Evolutionary conservation across 441 rosid species (phyloP), one percentile per base, ranked within the genome.

Genomic region (Aleurites moluccanus): DNA sequence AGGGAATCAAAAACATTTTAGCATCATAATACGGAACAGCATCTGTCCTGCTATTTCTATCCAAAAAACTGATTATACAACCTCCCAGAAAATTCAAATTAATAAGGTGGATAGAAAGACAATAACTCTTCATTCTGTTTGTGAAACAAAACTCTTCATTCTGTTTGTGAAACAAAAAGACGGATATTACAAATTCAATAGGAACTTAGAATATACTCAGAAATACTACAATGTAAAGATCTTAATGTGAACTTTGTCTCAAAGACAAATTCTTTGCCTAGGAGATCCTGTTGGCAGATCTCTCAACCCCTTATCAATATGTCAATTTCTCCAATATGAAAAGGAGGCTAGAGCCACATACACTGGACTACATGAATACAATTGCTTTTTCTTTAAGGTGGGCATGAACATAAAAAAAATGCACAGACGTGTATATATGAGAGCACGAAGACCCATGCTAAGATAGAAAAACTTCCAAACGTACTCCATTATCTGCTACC

Each of bases 301-400:
- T 14, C 23, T 53, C 44, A 20, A 13, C 57, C 4, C 47, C 57
- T 28, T 49, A 16, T 27, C 60, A 28, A 35, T 16, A 53, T 28
- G 44, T 50, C 38, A 68, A 40, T 38, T 70, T 55, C 28, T 33
- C 45, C 49, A 55, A 33, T 30, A 52, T 69, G 73, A 38, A 38
- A 38, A 38, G 40, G 40, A 38, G 40, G 40, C 40, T 9, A 38
- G 40, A 38, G 40, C n/a, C n/a, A 38, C 38, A 35, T 35, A 35
- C 7, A 56, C 3, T 23, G 10, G 4, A 21, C 20, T 21, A 56
- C 60, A n/a, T 8, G 27, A 27, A 45, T 6, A 66, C 70, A 67
- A 15, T 0, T 23, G 56, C n/a, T 45, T 45, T 44, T 65, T 21
- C 35, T 42, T 42, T 65, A 5, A 44, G 21, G 33, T 44, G n/a